Conservation (phyloP, 1,284 basidiomycete species). For the Xerocomus nothofagi region DNA sequence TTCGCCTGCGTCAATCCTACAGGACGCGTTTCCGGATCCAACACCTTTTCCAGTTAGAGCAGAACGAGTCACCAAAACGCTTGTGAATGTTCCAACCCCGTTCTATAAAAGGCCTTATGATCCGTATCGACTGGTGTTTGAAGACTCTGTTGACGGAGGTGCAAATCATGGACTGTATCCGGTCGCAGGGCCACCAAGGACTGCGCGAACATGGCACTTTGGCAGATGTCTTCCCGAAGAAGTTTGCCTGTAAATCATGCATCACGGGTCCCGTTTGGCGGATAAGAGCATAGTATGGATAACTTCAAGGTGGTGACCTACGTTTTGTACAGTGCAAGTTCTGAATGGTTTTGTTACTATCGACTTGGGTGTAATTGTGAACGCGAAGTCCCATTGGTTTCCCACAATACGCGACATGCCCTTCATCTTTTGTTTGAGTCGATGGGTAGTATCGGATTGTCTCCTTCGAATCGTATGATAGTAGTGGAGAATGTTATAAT, state of each 20-base stretch:
- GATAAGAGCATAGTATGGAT: neutral
- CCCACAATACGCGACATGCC: too few species aligned
- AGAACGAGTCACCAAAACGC: neutral
- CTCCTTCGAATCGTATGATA: too few species aligned
- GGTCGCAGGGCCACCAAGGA: slow-evolving; percentile 6
- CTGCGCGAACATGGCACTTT: slow-evolving; percentile 20
- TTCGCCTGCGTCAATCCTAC: slow-evolving; percentile 16
- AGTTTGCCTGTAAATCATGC: slow-evolving; percentile 11
- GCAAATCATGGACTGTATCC: slow-evolving; percentile 10
- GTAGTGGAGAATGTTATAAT: too few species aligned
- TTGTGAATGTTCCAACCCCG: neutral
- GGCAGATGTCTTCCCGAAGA: slow-evolving; percentile 17
- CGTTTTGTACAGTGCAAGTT: too few species aligned
- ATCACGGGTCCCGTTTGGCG: neutral
- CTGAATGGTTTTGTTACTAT: too few species aligned
- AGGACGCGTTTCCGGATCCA: slow-evolving; percentile 23
- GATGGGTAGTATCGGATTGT: too few species aligned
- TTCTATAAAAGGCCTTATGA: slow-evolving; percentile 16
- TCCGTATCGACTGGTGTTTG: slow-evolving; percentile 21
- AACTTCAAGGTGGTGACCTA: too few species aligned
- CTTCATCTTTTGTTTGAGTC: too few species aligned
- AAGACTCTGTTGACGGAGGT: neutral
- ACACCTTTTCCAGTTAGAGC: slow-evolving; percentile 10
- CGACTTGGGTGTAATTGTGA: too few species aligned
- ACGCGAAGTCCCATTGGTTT: too few species aligned